Base-by-base conservation (phyloP, 23 red algal genomes). In the Agarophyton chilense region DNA sequence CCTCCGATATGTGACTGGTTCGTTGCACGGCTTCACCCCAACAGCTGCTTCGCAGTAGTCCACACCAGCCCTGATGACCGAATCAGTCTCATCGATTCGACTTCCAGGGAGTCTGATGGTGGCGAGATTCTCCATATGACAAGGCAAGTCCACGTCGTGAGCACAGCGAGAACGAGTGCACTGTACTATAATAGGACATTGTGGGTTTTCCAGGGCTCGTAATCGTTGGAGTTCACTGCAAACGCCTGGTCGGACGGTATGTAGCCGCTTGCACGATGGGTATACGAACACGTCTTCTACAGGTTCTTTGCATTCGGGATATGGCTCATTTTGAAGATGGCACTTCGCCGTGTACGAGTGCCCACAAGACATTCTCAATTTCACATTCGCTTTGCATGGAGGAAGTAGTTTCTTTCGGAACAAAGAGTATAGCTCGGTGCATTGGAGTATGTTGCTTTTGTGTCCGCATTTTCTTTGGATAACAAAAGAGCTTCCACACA, bases 401-500 rank as follows among this genome's bases (percentile, higher is more conserved):
- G 75, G 75, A 18, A 90, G 52, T 55, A 12, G 25, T 68, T 80
- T 90, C 16, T 31, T 28, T 47, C 28, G 57, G 16, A 90, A 52
- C 71, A 72, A 43, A 28, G 86, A 49, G 63, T 66, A 71, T 3
- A 90, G 45, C 13, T 57, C 29, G 12, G 35, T 18, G 57, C 86
- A 90, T 18, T 8, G 36, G 8, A 90, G 26, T 12, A 14, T 54
- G 5, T 39, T 53, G 5, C 73, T 68, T 21, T 26, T 36, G 44
- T 90, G 86, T 29, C 86, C 86, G 63, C 86, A 90, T 44, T 66
- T 79, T 49, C 72, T 65, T 39, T 26, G 24, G 9, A 90, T 38
- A 47, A 47, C 43, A 70, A 90, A 71, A 42, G 54, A 50, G 10
- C 63, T 38, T 0, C 26, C 35, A 53, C 86, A 90, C 72, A 22